These are phyloP conservation scores for Plasmopara halstedii DNA, from an alignment of 352 stramenopile species.

Conservation along the genomic window DNA sequence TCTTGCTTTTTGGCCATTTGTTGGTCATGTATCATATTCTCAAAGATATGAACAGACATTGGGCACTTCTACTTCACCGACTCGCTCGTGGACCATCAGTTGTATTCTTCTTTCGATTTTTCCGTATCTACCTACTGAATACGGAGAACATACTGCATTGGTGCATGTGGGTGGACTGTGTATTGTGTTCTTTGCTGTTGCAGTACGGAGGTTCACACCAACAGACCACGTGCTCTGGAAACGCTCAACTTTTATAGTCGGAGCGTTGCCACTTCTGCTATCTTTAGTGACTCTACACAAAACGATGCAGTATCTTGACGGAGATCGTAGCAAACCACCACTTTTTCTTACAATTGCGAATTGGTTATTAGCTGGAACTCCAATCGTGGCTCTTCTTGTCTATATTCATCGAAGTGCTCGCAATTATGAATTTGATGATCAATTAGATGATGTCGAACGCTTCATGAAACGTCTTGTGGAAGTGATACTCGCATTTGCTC, in stretches of 20 bases:
- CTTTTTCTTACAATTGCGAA: slow-evolving; percentile 43
- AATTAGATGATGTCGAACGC: too few relatives aligned
- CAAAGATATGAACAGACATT: slow-evolving; percentile 1
- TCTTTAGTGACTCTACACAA: slow-evolving; percentile 36
- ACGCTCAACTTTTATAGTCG: slow-evolving; percentile 8
- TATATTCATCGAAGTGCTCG: slow-evolving; percentile 18
- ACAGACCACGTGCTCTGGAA: neutral
- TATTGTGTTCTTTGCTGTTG: slow-evolving; percentile 8
- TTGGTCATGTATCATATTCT: slow-evolving; percentile 9
- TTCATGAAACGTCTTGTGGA: slow-evolving; percentile 30
- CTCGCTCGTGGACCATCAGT: slow-evolving; percentile 33
- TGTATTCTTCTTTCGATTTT: slow-evolving; percentile 65
- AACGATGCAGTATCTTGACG: slow-evolving; percentile 53
- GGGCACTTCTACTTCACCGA: slow-evolving; percentile 5
- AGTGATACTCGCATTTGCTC: slow-evolving; percentile 49
- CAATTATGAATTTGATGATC: too few relatives aligned
- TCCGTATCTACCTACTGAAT: slow-evolving; percentile 64
- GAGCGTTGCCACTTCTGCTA: slow-evolving; percentile 14
- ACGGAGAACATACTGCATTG: slow-evolving; percentile 55
- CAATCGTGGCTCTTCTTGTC: slow-evolving; percentile 30
- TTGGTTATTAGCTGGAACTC: slow-evolving; percentile 38
- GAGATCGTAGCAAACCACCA: slow-evolving; percentile 43
- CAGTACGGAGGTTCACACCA: neutral
- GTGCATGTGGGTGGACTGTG: slow-evolving; percentile 46
- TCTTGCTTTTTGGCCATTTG: slow-evolving; percentile 39